Evolutionary conservation across 1,284 basidiomycete genomes (phyloP).

Genomic region (Ceratobasidium sp.): DNA sequence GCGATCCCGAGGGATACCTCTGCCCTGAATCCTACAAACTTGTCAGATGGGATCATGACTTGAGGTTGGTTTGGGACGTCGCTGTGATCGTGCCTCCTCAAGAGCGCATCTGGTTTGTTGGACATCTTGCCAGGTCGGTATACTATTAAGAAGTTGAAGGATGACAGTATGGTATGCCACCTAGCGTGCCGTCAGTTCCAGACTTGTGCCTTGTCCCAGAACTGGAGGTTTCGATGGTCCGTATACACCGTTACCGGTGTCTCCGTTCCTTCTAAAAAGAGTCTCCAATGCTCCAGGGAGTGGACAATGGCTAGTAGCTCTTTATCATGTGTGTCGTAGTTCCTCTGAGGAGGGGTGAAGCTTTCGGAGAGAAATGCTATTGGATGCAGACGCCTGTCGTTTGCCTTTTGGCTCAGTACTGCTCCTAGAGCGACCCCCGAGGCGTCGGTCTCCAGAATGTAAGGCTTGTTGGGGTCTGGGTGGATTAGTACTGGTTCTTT

Average conservation of each 20-base stretch:
- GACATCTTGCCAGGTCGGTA: constrained; percentile 50
- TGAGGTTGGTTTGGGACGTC: constrained; percentile 1
- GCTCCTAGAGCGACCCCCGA: constrained; percentile 25
- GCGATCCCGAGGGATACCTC: not conserved
- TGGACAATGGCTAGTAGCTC: constrained; percentile 27
- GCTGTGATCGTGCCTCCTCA: constrained; percentile 47
- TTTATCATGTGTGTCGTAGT: too few species aligned
- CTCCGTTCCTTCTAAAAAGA: constrained; percentile 48
- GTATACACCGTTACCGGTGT: too few species aligned
- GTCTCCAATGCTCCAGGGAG: constrained; percentile 49
- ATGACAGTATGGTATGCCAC: constrained; percentile 48
- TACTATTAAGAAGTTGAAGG: constrained; percentile 45
- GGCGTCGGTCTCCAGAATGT: constrained; percentile 24
- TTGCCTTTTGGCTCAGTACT: constrained; percentile 9
- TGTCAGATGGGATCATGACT: constrained; percentile 10
- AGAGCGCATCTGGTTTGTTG: constrained; percentile 51
- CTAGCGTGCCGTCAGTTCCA: constrained; percentile 49
- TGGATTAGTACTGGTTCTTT: constrained; percentile 25
- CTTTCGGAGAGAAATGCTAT: constrained; percentile 9
- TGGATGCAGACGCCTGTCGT: constrained; percentile 14
- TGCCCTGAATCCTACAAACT: not conserved
- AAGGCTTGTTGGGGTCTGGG: not conserved
- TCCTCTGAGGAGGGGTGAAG: constrained; percentile 49
- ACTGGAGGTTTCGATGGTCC: constrained; percentile 14
- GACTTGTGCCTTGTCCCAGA: not conserved